Conservation (phyloP, 140 eudicot species). For the Stevia rebaudiana region DNA sequence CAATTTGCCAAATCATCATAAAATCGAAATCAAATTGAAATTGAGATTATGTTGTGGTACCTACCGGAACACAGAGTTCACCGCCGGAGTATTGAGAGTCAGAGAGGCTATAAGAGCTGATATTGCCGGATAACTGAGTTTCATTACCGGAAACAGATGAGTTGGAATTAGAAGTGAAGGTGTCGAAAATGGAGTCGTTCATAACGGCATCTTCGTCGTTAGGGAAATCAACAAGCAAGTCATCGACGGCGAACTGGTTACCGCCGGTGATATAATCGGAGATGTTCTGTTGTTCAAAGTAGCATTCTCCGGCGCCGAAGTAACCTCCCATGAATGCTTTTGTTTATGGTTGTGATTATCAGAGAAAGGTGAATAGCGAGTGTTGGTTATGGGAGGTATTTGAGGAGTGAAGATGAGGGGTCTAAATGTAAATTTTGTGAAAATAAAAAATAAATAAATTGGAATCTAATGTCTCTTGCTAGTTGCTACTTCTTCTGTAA, state of each 20-base stretch:
- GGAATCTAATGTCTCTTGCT: slow-evolving; percentile 38
- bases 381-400: slow-evolving; percentile 50
- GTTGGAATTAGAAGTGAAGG: slow-evolving; percentile 32
- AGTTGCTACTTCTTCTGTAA: slow-evolving; percentile 21
- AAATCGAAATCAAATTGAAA: background rate
- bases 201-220: slow-evolving; percentile 49
- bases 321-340: slow-evolving; percentile 27
- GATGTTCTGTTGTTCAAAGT: slow-evolving; percentile 21
- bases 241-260: slow-evolving; percentile 52
- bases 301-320: slow-evolving; percentile 27
- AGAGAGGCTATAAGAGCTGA: slow-evolving; percentile 50
- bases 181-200: slow-evolving; percentile 42
- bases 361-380: slow-evolving; percentile 23
- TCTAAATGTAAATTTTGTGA: background rate
- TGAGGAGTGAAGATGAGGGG: slow-evolving; percentile 46
- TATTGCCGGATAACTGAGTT: slow-evolving; percentile 33
- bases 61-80: slow-evolving; percentile 86
- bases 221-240: slow-evolving; percentile 52
- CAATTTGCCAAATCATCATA: background rate
- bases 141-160: slow-evolving; percentile 61
- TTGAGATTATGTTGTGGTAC: background rate
- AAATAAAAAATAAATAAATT: slow-evolving; percentile 7
- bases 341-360: background rate
- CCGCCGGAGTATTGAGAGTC: slow-evolving; percentile 51
- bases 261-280: slow-evolving; percentile 12